Conservation (phyloP, 805 yeast genomes). For the Candida maris region DNA sequence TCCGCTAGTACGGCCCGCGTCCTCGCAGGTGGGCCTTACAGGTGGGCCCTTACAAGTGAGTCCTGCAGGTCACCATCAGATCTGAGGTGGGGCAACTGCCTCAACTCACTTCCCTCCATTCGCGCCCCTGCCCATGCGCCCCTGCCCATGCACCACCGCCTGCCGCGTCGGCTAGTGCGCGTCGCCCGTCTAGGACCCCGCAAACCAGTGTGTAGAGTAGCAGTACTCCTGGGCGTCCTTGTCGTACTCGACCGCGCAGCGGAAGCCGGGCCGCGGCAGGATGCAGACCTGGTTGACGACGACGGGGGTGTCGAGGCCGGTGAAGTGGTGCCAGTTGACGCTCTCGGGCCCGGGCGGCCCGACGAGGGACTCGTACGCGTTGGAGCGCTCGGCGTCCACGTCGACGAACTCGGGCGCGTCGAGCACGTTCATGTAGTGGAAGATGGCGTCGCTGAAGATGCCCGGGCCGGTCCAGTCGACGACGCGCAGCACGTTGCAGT, state of each 20-base stretch:
- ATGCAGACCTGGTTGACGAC: constrained; percentile 19
- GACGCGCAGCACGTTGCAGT: constrained; percentile 65
- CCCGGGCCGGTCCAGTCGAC: constrained; percentile 96
- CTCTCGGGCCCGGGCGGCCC: constrained; percentile 16
- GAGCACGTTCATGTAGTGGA: constrained; percentile 41
- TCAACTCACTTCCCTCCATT: no score
- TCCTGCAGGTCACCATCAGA: no score
- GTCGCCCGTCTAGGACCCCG: no score
- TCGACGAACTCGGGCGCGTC: constrained; percentile 11
- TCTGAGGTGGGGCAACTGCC: no score
- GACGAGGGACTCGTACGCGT: constrained; percentile 7
- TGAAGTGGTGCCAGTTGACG: constrained; percentile 20
- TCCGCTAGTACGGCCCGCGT: no score
- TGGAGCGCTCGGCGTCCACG: constrained; percentile 9
- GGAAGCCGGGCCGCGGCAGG: constrained; percentile 16
- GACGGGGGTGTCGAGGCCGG: constrained; percentile 20
- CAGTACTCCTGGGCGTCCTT: constrained; percentile 27
- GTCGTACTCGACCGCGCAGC: constrained; percentile 21
- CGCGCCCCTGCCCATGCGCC: no score
- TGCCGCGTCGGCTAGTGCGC: no score
- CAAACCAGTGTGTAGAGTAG: constrained; percentile 18
- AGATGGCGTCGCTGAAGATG: constrained; percentile 66
- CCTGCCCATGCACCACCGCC: no score
- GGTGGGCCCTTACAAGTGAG: no score
- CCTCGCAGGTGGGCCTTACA: no score